Evolutionary conservation across 2,329 filamentous ascomycete species (phyloP).

Genomic region (Cladophialophora bantiana): DNA sequence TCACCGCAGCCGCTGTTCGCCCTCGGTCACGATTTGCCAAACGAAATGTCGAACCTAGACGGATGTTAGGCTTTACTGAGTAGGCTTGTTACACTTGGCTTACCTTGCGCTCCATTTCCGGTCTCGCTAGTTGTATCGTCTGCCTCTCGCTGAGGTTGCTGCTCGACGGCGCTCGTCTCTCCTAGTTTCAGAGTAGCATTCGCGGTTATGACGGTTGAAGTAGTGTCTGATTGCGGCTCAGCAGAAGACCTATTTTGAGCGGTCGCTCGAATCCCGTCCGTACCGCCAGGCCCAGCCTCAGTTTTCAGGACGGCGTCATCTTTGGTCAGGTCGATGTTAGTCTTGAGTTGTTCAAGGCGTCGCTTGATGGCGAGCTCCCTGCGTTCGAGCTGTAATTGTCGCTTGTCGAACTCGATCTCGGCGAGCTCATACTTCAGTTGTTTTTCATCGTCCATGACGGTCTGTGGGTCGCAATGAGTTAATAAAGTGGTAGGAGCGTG

Average conservation of each 20-base stretch:
- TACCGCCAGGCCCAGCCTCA: neutral
- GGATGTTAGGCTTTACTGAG: neutral
- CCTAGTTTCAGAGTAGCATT: neutral
- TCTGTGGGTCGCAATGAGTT: no score
- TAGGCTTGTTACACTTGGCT: no score
- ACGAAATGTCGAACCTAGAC: neutral
- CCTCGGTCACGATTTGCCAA: neutral
- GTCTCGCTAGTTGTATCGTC: neutral
- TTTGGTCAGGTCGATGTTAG: neutral
- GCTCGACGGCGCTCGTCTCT: neutral
- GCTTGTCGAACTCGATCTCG: slow-evolving; percentile 8
- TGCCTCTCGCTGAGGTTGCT: neutral
- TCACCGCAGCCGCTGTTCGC: neutral
- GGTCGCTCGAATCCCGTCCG: neutral
- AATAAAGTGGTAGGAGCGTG: neutral
- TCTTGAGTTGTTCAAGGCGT: neutral
- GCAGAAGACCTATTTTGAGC: neutral
- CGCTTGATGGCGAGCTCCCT: neutral
- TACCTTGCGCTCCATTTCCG: neutral
- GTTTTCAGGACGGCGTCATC: neutral
- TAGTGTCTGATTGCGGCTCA: neutral
- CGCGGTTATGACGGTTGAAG: neutral
- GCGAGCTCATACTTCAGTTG: neutral
- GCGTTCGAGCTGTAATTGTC: slow-evolving; percentile 9
- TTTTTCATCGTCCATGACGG: neutral